Evolutionary conservation across 225 moss, liverwort and hornwort genomes (phyloP), one percentile per base, ranked within the genome.

Genomic region (Asterella californica): DNA sequence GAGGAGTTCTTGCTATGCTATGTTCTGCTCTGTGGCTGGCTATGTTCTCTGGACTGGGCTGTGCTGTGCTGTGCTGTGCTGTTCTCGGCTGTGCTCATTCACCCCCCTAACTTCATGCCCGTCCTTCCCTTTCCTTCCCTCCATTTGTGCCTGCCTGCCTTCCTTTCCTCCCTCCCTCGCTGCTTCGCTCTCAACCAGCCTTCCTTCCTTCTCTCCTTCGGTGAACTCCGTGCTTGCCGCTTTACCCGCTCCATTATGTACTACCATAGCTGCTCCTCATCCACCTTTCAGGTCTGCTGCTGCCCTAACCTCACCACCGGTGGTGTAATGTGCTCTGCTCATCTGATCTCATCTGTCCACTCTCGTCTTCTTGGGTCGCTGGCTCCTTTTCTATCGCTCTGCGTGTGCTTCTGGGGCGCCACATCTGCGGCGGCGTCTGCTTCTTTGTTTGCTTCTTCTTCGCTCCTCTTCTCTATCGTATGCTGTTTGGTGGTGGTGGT

Each of bases 241-340:
- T 77, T 77, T 77, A 77, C 77, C 77, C 77, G 77, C 77, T 64
- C 77, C 77, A 77, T 77, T 62, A 77, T 77, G 77, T 77, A 77
- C 72, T 46, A 72, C 62, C 38, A 62, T 62, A 46, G 77, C 77
- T 46, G 62, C 77, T 22, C 77, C 63, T 64, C 71, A 71, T 71
- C 71, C 33, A 46, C 48, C 48, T 48, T n/a, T 42, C 63, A 63
- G 63, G 62, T 62, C 77, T 45, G 54, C 70, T 71, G 47, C 61
- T 76, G 63, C 77, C 77, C 77, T 77, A 77, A 77, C 77, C 64
- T 47, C 77, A 64, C 61, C 77, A 65, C 46, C 47, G 77, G 63
- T 77, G 77, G 47, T 77, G 33, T 64, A 65, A 62, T 77, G 75
- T 57, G 55, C 57, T 32, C 37, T 64, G 77, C 77, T 62, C 77